Base-by-base conservation (phyloP, 2,329 filamentous ascomycete species). In the Corynespora cassiicola region DNA sequence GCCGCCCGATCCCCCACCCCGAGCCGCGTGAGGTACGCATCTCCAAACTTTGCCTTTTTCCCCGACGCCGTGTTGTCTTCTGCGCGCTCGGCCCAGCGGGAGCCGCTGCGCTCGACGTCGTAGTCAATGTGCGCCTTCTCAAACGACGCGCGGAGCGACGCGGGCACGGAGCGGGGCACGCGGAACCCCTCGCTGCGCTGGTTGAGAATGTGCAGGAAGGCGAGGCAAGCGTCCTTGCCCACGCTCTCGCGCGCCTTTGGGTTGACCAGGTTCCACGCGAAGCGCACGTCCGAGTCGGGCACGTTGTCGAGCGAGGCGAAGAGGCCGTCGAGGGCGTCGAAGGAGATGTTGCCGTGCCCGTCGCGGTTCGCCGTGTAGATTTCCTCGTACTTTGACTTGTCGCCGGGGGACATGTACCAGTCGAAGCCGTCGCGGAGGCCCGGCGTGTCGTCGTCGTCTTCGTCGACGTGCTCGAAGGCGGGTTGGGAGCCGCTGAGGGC, bases 81-180 rank as follows among this genome's bases (percentile, higher is more conserved):
- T 31, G 85, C 82, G 48, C 86, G 83, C 45, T 83, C 80, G 2
- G 88, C 90, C 87, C 90, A 95, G 58, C 86, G 84, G 45, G 87
- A 87, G 24, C 82, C 77, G 2, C 83, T 82, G 2, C 87, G 86
- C 68, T 95, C 90, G 44, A 97, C 68, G 63, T 96, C 89, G 74
- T 97, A 99, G 72, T 96, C 90, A 66, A 99, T 97, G 68, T 95
- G 84, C 65, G 95, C 95, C 64, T 90, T 87, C 73, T 99, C 92
- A 62, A 99, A 99, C 43, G 86, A 92, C 19, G 90, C 79, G 24
- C 94, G 85, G 25, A 99, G 80, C n/a, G 88, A 94, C 1, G 92
- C 88, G 1, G 94, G 94, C 8, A 99, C 89, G 19, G 84, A 87
- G 58, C 94, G 86, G 25, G 94, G 94, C 63, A 99, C 95, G 45